A percentile compares a stretch with the other conserved stretches of the same genome.
Conservation (phyloP, 495 filamentous ascomycete genomes). For the Penicillium silybi region DNA sequence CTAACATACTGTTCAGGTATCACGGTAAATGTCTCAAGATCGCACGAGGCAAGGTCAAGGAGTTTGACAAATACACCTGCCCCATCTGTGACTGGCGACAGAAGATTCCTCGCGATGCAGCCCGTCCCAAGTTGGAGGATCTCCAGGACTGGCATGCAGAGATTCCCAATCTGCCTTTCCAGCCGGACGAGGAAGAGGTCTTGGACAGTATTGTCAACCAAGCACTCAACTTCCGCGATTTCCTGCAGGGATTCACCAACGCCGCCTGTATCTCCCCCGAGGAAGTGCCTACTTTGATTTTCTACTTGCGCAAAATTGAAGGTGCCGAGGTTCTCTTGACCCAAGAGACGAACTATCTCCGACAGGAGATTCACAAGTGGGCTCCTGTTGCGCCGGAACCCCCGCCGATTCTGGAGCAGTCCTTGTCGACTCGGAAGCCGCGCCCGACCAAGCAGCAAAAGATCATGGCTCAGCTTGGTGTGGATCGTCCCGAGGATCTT, state of each 20-base stretch:
- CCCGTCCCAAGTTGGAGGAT: slow-evolving; percentile 92
- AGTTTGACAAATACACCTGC: slow-evolving; percentile 97
- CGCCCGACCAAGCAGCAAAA: slow-evolving; percentile 97
- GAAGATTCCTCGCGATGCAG: slow-evolving; percentile 97
- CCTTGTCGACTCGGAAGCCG: slow-evolving; percentile 93
- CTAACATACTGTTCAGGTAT: slow-evolving; percentile 57
- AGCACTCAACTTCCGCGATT: slow-evolving; percentile 78
- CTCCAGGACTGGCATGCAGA: slow-evolving; percentile 84
- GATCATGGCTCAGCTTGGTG: slow-evolving; percentile 80
- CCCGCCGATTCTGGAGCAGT: slow-evolving; percentile 78
- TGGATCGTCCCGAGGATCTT: slow-evolving; percentile 83
- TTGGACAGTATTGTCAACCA: slow-evolving; percentile 80
- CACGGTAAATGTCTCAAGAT: slow-evolving; percentile 99
- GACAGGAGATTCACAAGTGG: slow-evolving; percentile 95
- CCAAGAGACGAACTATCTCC: slow-evolving; percentile 95
- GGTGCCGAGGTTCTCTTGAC: slow-evolving; percentile 92
- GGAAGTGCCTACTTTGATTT: slow-evolving; percentile 87
- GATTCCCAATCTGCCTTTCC: slow-evolving; percentile 79
- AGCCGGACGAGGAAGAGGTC: slow-evolving; percentile 88
- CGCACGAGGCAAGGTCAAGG: slow-evolving; percentile 93
- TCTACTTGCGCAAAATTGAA: slow-evolving; percentile 97
- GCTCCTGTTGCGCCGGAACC: slow-evolving; percentile 80
- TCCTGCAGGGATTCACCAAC: slow-evolving; percentile 76
- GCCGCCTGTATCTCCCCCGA: slow-evolving; percentile 73
- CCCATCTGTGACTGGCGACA: slow-evolving; percentile 97